Evolutionary conservation across 805 yeast species (phyloP).

Genomic region (baker's yeast (Saccharomyces cerevisiae)): DNA sequence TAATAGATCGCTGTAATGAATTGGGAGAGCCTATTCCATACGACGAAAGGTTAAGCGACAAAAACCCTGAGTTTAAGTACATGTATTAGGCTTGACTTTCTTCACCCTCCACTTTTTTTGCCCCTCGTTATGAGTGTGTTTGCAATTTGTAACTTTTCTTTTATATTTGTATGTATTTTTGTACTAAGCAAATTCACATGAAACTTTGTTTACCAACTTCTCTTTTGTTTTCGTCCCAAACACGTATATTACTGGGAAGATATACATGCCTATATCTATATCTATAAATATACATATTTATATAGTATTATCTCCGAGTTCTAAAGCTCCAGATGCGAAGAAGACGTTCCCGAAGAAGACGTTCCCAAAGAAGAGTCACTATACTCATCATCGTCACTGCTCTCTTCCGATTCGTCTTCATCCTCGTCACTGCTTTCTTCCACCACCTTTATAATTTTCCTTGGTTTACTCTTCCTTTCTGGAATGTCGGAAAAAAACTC

Average conservation of each 20-base stretch:
- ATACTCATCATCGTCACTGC: neutral
- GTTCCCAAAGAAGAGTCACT: neutral
- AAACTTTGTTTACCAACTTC: neutral
- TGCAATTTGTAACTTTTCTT: neutral
- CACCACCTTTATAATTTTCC: slow-evolving; percentile 28
- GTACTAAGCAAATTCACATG: neutral
- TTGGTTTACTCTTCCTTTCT: slow-evolving; percentile 26
- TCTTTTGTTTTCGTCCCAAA: neutral
- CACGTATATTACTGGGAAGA: neutral
- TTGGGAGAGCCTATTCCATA: slow-evolving; percentile 30
- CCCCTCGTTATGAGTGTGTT: neutral
- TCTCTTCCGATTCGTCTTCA: slow-evolving; percentile 27
- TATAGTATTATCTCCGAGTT: neutral
- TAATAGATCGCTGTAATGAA: slow-evolving; percentile 28
- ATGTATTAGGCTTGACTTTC: slow-evolving; percentile 29
- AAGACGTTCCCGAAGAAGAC: neutral
- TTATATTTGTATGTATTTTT: neutral
- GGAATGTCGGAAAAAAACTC: slow-evolving; percentile 64
- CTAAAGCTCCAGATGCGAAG: neutral
- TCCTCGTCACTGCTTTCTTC: slow-evolving; percentile 25
- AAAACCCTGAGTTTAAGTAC: slow-evolving; percentile 40
- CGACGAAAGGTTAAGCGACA: slow-evolving; percentile 30
- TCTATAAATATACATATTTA: too few species aligned
- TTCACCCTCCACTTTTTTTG: neutral
- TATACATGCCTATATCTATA: neutral